These are phyloP conservation scores for Metarhizium brunneum DNA, from an alignment of 2,329 filamentous ascomycete species.

Conservation along the genomic window DNA sequence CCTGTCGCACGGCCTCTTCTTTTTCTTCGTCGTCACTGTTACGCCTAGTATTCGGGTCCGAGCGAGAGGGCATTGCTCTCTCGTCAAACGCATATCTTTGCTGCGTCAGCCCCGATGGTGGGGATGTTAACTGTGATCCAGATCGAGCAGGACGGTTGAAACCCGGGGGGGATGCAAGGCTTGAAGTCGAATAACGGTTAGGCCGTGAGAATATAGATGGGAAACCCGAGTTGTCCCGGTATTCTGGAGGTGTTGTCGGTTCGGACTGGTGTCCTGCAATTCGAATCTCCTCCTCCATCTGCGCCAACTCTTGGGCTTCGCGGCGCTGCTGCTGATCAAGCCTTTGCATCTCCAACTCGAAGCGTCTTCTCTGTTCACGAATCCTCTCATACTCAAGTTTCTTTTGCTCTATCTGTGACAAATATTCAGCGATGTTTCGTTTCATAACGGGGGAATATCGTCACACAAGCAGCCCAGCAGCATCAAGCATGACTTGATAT, in stretches of 20 bases:
- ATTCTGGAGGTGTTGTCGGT: constrained; percentile 92
- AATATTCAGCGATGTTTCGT: background rate
- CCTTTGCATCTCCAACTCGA: constrained; percentile 86
- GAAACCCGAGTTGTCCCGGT: constrained; percentile 65
- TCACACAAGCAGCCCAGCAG: background rate
- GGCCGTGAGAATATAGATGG: constrained; percentile 73
- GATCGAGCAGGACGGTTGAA: constrained; percentile 66
- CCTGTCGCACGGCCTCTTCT: constrained; percentile 60
- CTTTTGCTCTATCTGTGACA: constrained; percentile 76
- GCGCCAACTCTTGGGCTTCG: constrained; percentile 74
- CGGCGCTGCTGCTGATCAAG: constrained; percentile 76
- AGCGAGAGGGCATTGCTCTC: constrained; percentile 61
- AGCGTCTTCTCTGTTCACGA: constrained; percentile 77
- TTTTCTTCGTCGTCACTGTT: constrained; percentile 91
- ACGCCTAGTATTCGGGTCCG: constrained; percentile 75
- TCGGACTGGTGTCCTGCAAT: constrained; percentile 75
- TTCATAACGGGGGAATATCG: background rate
- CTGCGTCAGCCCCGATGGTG: constrained; percentile 54
- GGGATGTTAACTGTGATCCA: constrained; percentile 72
- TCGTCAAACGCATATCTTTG: constrained; percentile 43
- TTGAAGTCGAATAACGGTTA: constrained; percentile 82
- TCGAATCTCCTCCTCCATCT: constrained; percentile 66
- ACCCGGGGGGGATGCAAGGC: constrained; percentile 72
- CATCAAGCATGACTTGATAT: background rate
- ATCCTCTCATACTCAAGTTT: constrained; percentile 87